Conservation (phyloP, 768 basidiomycete genomes). For the Pluteus cervinus region DNA sequence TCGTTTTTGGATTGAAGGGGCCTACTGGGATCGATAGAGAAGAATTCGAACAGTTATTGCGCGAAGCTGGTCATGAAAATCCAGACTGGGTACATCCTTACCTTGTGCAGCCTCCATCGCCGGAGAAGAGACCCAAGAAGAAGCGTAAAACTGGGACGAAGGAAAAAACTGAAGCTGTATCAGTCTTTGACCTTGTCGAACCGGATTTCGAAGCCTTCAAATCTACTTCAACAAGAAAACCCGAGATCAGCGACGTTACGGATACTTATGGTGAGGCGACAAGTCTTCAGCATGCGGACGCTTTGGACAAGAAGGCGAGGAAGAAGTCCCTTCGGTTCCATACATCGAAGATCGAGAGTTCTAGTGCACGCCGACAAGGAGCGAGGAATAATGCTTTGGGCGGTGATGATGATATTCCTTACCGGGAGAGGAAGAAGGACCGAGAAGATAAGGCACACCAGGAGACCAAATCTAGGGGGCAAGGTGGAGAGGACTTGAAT, state of each 20-base stretch:
- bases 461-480: constrained; percentile 43
- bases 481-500: constrained; percentile 65
- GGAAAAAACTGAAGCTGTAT: constrained; percentile 21
- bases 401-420: constrained; percentile 95
- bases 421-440: constrained; percentile 67
- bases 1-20: background rate
- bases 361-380: constrained; percentile 66
- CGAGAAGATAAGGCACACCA: constrained; percentile 49
- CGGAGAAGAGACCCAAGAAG: constrained; percentile 46
- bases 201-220: constrained; percentile 57
- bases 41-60: constrained; percentile 52
- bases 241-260: constrained; percentile 14
- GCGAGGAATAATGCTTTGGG: constrained; percentile 67
- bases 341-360: constrained; percentile 83
- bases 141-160: constrained; percentile 49
- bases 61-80: constrained; percentile 31
- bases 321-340: constrained; percentile 89
- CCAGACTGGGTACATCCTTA: no score
- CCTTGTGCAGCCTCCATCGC: background rate
- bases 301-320: constrained; percentile 76
- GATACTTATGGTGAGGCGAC: constrained; percentile 74
- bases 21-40: constrained; percentile 22
- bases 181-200: constrained; percentile 75
- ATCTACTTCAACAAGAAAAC: constrained; percentile 15
- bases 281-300: constrained; percentile 62